Conservation (phyloP, 225 moss, liverwort and hornwort species). For the Pseudisothecium myosuroides region DNA sequence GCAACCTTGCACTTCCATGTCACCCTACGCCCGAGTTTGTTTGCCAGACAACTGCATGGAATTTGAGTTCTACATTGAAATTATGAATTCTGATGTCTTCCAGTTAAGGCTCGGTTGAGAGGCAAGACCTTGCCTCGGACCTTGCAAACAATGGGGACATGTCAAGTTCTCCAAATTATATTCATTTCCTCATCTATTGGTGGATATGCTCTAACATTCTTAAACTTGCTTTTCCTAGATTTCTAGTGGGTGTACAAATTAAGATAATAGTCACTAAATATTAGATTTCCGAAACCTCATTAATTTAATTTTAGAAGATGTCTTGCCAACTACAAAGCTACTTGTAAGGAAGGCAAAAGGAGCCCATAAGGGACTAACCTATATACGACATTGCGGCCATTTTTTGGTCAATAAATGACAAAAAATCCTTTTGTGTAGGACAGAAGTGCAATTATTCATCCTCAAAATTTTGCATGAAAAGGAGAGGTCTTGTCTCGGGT, state of each 20-base stretch:
- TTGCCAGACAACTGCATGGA: too few species aligned
- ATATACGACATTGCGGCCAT: too few species aligned
- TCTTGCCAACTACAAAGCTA: too few species aligned
- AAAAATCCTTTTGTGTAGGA: too few species aligned
- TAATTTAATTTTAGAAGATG: background rate
- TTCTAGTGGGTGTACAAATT: rapidly evolving
- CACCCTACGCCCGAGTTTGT: background rate
- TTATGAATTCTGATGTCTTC: too few species aligned
- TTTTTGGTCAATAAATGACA: too few species aligned
- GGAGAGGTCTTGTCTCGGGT: too few species aligned
- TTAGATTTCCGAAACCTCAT: background rate
- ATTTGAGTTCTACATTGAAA: too few species aligned
- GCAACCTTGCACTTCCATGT: background rate
- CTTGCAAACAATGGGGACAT: rapidly evolving
- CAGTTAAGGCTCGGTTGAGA: rapidly evolving
- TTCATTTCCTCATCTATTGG: rapidly evolving
- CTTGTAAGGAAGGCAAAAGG: background rate
- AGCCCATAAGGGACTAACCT: rapidly evolving
- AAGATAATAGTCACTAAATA: background rate
- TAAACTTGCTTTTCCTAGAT: background rate
- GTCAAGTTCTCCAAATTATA: too few species aligned
- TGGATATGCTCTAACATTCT: background rate
- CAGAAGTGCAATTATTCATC: too few species aligned
- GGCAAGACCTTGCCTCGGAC: too few species aligned
- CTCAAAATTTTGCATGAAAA: too few species aligned